Conservation (phyloP, 2,329 filamentous ascomycete species). For the Helotiales sp. region DNA sequence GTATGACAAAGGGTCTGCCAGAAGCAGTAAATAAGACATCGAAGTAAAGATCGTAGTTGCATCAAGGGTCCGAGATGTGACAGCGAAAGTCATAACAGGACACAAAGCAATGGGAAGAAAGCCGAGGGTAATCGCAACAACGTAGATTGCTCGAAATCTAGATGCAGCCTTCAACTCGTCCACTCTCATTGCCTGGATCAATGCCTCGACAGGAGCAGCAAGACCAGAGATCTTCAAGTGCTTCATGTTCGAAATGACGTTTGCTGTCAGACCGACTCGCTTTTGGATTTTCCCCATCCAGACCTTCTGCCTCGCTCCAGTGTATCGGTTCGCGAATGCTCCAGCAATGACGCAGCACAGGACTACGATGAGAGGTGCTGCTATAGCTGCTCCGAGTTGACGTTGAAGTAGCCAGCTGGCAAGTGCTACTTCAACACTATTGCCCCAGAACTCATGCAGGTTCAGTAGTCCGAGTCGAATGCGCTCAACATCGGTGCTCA, state of each 20-base stretch:
- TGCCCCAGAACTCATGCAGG: slow-evolving; percentile 47
- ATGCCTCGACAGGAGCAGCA: slow-evolving; percentile 37
- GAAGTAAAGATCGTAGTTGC: slow-evolving; percentile 34
- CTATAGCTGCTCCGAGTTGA: slow-evolving; percentile 31
- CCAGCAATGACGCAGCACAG: slow-evolving; percentile 44
- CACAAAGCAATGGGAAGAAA: slow-evolving; percentile 15
- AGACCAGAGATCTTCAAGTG: slow-evolving; percentile 48
- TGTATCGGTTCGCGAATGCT: slow-evolving; percentile 23
- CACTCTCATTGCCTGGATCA: slow-evolving; percentile 45
- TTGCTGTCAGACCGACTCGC: slow-evolving; percentile 25
- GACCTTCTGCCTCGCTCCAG: slow-evolving; percentile 30
- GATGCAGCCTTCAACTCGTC: slow-evolving; percentile 43
- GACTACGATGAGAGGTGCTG: slow-evolving; percentile 50
- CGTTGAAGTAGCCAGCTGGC: slow-evolving; percentile 43
- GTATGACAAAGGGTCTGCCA: slow-evolving; percentile 28
- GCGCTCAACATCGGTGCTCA: slow-evolving; percentile 44
- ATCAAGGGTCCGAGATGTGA: slow-evolving; percentile 21
- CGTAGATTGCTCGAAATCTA: slow-evolving; percentile 34
- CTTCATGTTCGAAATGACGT: slow-evolving; percentile 48
- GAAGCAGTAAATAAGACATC: slow-evolving; percentile 36
- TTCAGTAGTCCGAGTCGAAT: slow-evolving; percentile 29
- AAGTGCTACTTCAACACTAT: slow-evolving; percentile 44
- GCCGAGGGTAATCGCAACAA: slow-evolving; percentile 8
- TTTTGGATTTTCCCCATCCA: slow-evolving; percentile 31
- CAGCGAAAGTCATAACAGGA: slow-evolving; percentile 23